Base-by-base conservation (phyloP, 2,329 filamentous ascomycete species). In the Colletotrichum sp. region DNA sequence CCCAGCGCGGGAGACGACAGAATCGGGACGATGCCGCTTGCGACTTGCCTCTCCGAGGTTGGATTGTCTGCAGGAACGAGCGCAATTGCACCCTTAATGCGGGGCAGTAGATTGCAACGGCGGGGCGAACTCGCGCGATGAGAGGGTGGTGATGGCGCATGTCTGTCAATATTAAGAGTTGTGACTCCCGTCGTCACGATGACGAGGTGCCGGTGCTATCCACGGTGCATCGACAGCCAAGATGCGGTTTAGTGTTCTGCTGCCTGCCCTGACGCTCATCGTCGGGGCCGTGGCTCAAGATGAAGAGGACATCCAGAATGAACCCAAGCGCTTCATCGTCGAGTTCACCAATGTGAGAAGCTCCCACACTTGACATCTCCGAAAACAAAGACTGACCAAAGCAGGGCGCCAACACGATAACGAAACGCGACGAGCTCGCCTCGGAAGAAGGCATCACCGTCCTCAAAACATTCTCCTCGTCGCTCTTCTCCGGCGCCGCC, bases 401-500 rank as follows among this genome's bases (percentile, higher is more conserved):
- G 2, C 34, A 77, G 74, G 75, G 71, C 22, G 12, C 9, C 29
- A 52, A 57, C 27, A n/a, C 65, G 1, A 44, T 71, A 9, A 13
- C 34, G 3, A 77, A 73, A 19, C 70, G 73, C 32, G 70, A 77
- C 36, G 66, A 71, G 8, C 61, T 78, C 29, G 59, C 63, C 2
- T 72, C 76, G 19, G 13, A 61, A 8, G 22, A 70, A 16, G 75
- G 71, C 15, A 70, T 77, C 32, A 49, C 22, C 15, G 74, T 78
- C 22, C 59, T 78, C 65, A 66, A 74, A 13, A 71, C 66, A 0
- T 78, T 77, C 55, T 68, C 77, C 9, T 77, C 74, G 11, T 7
- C 66, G n/a, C 29, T 78, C 67, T 78, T 78, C 67, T 70, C 74
- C 59, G 76, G 76, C 62, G 74, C 70, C 9, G 66, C 61, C 16